Base-by-base conservation (phyloP, 78 protist genomes). In the Speleostelium caveatum region DNA sequence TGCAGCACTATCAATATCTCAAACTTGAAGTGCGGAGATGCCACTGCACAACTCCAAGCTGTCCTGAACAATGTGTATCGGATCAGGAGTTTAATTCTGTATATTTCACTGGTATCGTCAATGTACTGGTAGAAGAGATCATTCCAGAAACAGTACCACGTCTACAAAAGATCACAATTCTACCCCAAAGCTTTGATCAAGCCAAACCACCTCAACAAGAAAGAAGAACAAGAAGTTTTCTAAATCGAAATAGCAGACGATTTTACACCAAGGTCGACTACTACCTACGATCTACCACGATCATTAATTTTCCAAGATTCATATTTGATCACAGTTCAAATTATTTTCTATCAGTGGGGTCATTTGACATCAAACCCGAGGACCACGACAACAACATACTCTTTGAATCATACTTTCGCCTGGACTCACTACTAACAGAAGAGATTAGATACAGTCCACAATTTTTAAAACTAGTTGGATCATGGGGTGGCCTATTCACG, bases 321-420 rank as follows among this genome's bases (percentile, higher is more conserved):
- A 79, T 79, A n/a, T 79, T 79, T 53, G 88, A 79, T 32, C 67
- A 69, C 1, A 45, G 67, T 10, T 51, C 38, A 21, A 53, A n/a
- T 16, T 53, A 65, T 17, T 79, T 79, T 19, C 67, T 5, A 30
- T 32, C 14, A 2, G n/a, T 79, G 24, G 75, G 76, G 32, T 6
- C 39, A 28, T 3, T 51, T 8, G 63, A 36, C 8, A 63, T 76
- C 3, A n/a, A 56, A n/a, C 22, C 76, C 4, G 76, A 45, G 2
- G 88, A 79, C 32, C 51, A 28, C 26, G 36, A 32, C 0, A 32
- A 45, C 5, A 51, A 41, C 3, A 14, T 39, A 3, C 32, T 79
- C 8, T 79, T 67, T 42, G 67, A 79, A 30, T 75, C 77, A 14
- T 79, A 79, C 69, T 53, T 79, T 67, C 73, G 88, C n/a, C n/a